Percentiles rank a stretch among this genome's conserved stretches.
phyloP scores from a whole-genome alignment of 2,329 filamentous ascomycete genomes.

The Annulohypoxylon truncatum region DNA sequence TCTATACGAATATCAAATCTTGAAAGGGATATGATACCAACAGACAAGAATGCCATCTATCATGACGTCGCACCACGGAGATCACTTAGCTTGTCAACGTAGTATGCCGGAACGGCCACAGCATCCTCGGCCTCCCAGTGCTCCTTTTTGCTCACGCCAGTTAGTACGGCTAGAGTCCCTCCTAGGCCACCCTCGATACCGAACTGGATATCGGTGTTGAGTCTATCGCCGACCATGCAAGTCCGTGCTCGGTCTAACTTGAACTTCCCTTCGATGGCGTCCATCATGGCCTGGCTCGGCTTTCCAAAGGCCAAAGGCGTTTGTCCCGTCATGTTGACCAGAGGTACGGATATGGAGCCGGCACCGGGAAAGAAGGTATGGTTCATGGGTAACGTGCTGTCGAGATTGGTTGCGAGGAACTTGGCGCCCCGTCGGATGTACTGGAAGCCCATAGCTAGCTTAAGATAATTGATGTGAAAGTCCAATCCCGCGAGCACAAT shows the following conservation, averaged over 20 bases:
- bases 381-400: constrained; percentile 87
- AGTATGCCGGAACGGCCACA: constrained; percentile 79
- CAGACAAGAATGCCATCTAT: neutral
- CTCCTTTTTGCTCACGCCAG: constrained; percentile 86
- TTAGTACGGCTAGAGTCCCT: constrained; percentile 90
- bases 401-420: constrained; percentile 93
- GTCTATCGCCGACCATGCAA: constrained; percentile 95
- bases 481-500: constrained; percentile 91
- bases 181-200: constrained; percentile 91
- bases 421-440: constrained; percentile 85
- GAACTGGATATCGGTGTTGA: constrained; percentile 97
- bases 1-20: constrained; percentile 7
- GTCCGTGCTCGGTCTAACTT: constrained; percentile 83
- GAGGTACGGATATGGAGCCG: constrained; percentile 81
- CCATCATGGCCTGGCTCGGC: constrained; percentile 99
- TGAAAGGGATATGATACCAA: neutral
- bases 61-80: constrained; percentile 58
- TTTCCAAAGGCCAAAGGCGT: constrained; percentile 87
- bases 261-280: constrained; percentile 96
- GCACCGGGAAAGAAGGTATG: constrained; percentile 91
- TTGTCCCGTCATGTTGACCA: constrained; percentile 76
- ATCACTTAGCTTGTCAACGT: constrained; percentile 87
- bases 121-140: constrained; percentile 80
- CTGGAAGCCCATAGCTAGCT: constrained; percentile 84
- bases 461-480: constrained; percentile 95